Conservation (phyloP, 495 filamentous ascomycete species). For the Neurospora cerealis region DNA sequence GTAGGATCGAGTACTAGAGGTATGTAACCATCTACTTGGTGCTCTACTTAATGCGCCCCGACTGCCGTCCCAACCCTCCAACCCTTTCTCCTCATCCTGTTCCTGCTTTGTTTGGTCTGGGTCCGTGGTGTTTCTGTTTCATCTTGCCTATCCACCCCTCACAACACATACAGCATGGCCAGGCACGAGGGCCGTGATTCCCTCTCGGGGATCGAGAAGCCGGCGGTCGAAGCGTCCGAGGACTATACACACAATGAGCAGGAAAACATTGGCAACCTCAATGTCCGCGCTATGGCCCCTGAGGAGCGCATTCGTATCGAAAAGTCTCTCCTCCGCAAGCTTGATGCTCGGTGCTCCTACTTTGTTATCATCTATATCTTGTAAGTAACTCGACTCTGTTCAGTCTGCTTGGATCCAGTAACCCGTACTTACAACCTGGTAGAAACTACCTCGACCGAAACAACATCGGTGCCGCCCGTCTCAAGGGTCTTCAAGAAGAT, state of each 20-base stretch:
- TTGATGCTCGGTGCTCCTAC: conserved; percentile 30
- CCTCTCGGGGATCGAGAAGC: neutral
- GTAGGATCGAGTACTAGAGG: neutral
- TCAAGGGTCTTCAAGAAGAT: conserved; percentile 37
- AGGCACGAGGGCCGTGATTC: neutral
- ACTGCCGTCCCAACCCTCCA: neutral
- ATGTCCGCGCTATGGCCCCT: conserved; percentile 19
- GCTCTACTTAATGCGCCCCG: neutral
- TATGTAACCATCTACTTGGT: neutral
- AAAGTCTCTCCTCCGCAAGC: conserved; percentile 31
- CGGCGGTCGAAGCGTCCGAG: neutral
- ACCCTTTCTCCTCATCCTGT: neutral
- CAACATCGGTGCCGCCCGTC: conserved; percentile 38
- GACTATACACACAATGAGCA: neutral
- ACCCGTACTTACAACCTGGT: neutral
- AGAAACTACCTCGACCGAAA: conserved; percentile 63
- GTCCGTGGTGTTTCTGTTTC: neutral
- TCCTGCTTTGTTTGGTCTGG: neutral
- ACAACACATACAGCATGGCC: neutral
- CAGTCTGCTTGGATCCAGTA: neutral
- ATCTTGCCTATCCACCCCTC: neutral
- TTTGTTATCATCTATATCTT: conserved; percentile 56
- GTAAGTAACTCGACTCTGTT: neutral
- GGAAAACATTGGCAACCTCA: neutral
- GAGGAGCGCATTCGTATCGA: conserved; percentile 26